Base-by-base conservation (phyloP, 2,329 filamentous ascomycete species). In the Aspergillus neoniger region DNA sequence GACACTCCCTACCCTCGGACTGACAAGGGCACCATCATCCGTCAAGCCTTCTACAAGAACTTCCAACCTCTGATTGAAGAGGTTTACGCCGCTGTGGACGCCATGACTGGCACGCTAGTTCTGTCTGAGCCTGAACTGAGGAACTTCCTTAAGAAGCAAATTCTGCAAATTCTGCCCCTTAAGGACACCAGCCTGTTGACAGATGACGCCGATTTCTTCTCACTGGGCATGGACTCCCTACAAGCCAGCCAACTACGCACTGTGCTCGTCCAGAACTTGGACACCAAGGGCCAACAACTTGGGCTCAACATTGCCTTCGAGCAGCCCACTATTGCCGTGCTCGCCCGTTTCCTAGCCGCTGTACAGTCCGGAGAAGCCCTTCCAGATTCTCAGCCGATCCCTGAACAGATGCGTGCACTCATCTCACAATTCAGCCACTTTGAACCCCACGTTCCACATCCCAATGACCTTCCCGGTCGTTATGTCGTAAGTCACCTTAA, bases 231-330 rank as follows among this genome's bases (percentile, higher is more conserved):
- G 17, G 86, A 88, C 68, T 85, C 82, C 28, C 70, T 88, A n/a
- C 83, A 86, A 60, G 81, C 83, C 2, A 83, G 86, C 44, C 80
- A 81, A 57, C 79, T 86, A 61, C 79, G 86, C 59, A 78, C 78
- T 7, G 70, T 79, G 2, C 79, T 89, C 28, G 71, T 83, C 59
- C 79, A 79, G 36, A 76, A 79, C 0, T 65, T 88, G 1, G 77
- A 85, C 28, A 69, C 85, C 0, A 76, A 78, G 3, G 81, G 80
- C 0, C 74, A 79, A n/a, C 72, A 76, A 21, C 71, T 87, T 0
- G 79, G 80, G 0, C 79, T 83, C 55, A 88, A 87, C 53, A 77
- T 88, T 0, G 79, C 87, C 0, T 89, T 86, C 52, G 86, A 89
- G 43, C 78, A 82, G 36, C 82, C 82, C 0, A 84, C 80, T 3